Evolutionary conservation across 805 yeast species (phyloP), one percentile per base, ranked within the genome.

Genomic region (Lipomyces sp.): DNA sequence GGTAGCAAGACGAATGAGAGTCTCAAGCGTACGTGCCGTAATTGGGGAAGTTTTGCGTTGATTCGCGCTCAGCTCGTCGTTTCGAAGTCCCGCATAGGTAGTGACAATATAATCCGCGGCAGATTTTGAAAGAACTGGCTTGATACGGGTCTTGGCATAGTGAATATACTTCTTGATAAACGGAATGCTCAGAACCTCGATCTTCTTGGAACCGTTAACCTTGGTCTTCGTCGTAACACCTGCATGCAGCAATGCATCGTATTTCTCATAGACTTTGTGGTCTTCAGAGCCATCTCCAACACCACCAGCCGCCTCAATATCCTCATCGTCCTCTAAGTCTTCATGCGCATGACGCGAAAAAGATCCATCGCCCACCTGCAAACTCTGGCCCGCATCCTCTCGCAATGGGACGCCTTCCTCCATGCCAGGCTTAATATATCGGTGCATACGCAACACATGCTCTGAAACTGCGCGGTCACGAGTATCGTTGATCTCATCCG

Each of bases 11-110:
- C 99, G 96, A 77, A 94, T 94, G 71, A 94, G 82, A 0, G 99
- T 94, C 79, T 94, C 99, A 72, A 94, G 82, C 3, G 98, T 95
- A 87, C 99, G 90, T n/a, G 98, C 97, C 1, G 99, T 94, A 71
- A 94, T 90, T 48, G 99, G 98, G 0, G 97, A 89, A 0, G 97
- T 93, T 62, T 89, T 85, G 50, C 83, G 75, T 68, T 77, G 79
- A 57, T 79, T 78, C 48, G 72, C 75, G 3, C 73, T 73, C 32
- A 79, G 65, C 71, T 87, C 90, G 74, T 87, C 89, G 76, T 92
- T 93, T 80, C 99, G 86, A 71, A 95, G 82, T 11, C 87, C 86
- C 1, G 97, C 81, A 76, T 94, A 95, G 18, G 90, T 86, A 62
- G 84, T 85, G 30, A 92, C 95, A 74, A 95, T 92, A 76, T 88